Conservation (phyloP, 345 rosid genomes). For the Melastoma malabathricum region DNA sequence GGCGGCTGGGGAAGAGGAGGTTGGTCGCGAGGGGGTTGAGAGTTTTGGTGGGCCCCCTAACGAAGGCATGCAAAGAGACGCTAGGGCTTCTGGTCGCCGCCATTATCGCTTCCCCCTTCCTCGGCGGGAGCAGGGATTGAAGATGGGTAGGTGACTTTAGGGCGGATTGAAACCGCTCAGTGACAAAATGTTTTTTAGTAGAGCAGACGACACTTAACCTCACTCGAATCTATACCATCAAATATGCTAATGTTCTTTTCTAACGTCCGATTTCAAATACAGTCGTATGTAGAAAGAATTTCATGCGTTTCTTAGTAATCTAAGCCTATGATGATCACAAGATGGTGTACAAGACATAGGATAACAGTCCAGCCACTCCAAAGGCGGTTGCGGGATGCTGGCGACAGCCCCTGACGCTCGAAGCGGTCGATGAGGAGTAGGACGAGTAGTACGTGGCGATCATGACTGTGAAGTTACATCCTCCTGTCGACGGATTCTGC, state of each 20-base stretch:
- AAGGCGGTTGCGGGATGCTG: constrained; percentile 4
- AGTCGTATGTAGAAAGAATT: too few species aligned
- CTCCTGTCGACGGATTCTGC: constrained; percentile 41
- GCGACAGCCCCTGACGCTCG: neutral
- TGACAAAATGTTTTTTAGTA: too few species aligned
- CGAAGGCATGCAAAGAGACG: constrained; percentile 55
- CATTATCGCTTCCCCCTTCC: neutral
- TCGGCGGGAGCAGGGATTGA: too few species aligned
- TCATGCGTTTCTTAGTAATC: too few species aligned
- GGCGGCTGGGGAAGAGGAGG: neutral
- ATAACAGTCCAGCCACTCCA: constrained; percentile 7
- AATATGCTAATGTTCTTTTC: too few species aligned
- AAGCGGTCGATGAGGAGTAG: too few species aligned
- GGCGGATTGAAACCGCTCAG: too few species aligned
- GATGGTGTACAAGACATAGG: constrained; percentile 12
- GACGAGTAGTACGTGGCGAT: constrained; percentile 37
- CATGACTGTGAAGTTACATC: constrained; percentile 53
- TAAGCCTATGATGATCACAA: constrained; percentile 15
- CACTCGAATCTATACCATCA: too few species aligned
- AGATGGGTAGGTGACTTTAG: too few species aligned
- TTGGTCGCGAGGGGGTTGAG: neutral
- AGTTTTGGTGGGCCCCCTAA: constrained; percentile 19
- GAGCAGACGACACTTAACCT: too few species aligned
- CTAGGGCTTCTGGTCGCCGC: constrained; percentile 31
- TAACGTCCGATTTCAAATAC: too few species aligned